Evolutionary conservation across 352 stramenopile genomes (phyloP).

Genomic region (Phytopythium oedochilum): DNA sequence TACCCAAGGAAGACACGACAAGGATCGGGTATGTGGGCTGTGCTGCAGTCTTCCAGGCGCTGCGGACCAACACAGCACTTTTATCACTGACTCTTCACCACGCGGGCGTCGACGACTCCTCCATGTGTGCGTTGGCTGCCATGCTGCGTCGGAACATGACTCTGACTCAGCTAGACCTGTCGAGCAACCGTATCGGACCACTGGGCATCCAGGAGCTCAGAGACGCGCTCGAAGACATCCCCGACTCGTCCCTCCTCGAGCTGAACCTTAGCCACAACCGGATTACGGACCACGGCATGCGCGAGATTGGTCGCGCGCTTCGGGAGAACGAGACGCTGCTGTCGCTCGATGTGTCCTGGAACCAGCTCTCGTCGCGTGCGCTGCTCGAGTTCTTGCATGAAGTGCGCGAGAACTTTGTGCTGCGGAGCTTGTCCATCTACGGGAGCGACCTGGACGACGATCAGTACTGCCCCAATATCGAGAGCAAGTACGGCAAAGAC

Average conservation of each 20-base stretch:
- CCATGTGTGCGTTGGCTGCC: slow-evolving; percentile 50
- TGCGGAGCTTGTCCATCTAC: slow-evolving; percentile 42
- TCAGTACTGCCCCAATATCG: slow-evolving; percentile 46
- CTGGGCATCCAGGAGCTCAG: slow-evolving; percentile 41
- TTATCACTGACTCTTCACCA: slow-evolving; percentile 45
- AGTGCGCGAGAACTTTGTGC: slow-evolving; percentile 54
- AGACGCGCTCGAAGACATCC: slow-evolving; percentile 50
- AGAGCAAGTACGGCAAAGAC: slow-evolving; percentile 40
- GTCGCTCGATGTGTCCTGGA: slow-evolving; percentile 62
- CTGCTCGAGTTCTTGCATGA: slow-evolving; percentile 35
- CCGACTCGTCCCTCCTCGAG: slow-evolving; percentile 53
- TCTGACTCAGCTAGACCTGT: slow-evolving; percentile 50
- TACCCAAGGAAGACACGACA: slow-evolving; percentile 1
- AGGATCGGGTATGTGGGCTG: slow-evolving; percentile 22
- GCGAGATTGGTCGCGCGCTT: slow-evolving; percentile 34
- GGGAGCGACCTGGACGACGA: slow-evolving; percentile 50
- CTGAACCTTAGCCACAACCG: slow-evolving; percentile 55
- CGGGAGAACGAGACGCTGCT: slow-evolving; percentile 72
- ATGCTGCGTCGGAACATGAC: slow-evolving; percentile 53
- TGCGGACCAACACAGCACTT: slow-evolving; percentile 47
- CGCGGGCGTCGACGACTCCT: slow-evolving; percentile 38
- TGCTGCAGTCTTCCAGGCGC: slow-evolving; percentile 43
- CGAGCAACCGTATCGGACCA: slow-evolving; percentile 44
- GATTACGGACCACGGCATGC: slow-evolving; percentile 38
- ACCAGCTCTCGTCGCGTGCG: slow-evolving; percentile 38